Conservation (phyloP, 352 stramenopile genomes). For the Stramenopiles sp. region DNA sequence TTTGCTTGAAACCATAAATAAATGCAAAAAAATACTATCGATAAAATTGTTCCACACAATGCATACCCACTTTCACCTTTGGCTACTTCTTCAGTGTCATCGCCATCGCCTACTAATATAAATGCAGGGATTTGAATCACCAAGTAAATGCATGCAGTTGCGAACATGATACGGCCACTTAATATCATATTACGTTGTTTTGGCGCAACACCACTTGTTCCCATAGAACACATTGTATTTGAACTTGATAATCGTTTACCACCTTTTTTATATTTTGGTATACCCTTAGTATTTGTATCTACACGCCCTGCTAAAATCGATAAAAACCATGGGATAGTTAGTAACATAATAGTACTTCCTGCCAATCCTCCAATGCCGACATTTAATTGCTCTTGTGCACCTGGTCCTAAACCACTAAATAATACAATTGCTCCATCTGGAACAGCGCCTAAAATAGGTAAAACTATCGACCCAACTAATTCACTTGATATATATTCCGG, state of each 20-base stretch:
- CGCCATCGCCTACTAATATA: constrained; percentile 50
- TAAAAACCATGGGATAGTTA: constrained; percentile 91
- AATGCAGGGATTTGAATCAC: constrained; percentile 77
- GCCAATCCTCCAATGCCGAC: constrained; percentile 91
- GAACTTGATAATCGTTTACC: too few relatives aligned
- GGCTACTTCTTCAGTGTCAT: constrained; percentile 50
- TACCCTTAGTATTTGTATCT: constrained; percentile 63
- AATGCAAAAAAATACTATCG: constrained; percentile 55
- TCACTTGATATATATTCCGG: constrained; percentile 69
- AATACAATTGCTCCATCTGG: constrained; percentile 91
- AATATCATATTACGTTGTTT: too few relatives aligned
- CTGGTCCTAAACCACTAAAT: constrained; percentile 76
- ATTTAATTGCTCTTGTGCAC: constrained; percentile 76
- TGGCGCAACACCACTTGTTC: too few relatives aligned
- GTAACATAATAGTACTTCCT: constrained; percentile 94
- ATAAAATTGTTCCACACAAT: constrained; percentile 57
- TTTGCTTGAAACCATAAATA: constrained; percentile 77
- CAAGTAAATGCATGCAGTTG: constrained; percentile 78
- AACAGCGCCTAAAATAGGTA: constrained; percentile 86
- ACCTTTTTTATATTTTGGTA: too few relatives aligned
- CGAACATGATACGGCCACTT: constrained; percentile 67
- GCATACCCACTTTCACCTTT: constrained; percentile 63
- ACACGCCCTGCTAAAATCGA: constrained; percentile 76
- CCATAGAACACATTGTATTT: too few relatives aligned
- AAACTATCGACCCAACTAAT: constrained; percentile 83